Evolutionary conservation across 106 monocot genomes (phyloP).

Genomic region (Apostasia ramifera): DNA sequence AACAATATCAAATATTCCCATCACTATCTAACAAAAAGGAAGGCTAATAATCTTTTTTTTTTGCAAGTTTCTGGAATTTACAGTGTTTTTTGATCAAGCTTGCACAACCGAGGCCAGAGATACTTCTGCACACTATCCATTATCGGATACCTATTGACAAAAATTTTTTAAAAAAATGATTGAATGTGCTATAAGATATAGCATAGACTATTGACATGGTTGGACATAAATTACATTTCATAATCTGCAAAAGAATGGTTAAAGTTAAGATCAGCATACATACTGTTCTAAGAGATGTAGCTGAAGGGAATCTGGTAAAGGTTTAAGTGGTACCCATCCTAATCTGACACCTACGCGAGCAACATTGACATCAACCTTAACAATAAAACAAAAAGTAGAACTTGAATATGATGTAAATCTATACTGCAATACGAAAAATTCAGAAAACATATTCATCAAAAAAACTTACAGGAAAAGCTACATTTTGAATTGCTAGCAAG

Average conservation of each 20-base stretch:
- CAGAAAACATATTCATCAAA: too few species aligned
- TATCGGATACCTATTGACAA: slow-evolving; percentile 40
- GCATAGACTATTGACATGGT: too few species aligned
- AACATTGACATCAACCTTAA: slow-evolving; percentile 84
- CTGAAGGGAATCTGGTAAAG: slow-evolving; percentile 72
- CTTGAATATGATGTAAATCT: neutral
- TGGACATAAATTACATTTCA: too few species aligned
- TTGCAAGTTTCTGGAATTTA: slow-evolving; percentile 21
- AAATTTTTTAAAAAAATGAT: too few species aligned
- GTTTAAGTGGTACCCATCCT: slow-evolving; percentile 88
- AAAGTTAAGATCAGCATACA: slow-evolving; percentile 6
- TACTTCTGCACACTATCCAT: slow-evolving; percentile 61
- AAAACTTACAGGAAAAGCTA: slow-evolving; percentile 69
- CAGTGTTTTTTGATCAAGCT: slow-evolving; percentile 56
- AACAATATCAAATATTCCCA: too few species aligned
- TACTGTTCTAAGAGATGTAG: slow-evolving; percentile 81
- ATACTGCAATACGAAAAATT: too few species aligned
- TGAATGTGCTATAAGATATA: too few species aligned
- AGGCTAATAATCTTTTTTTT: neutral
- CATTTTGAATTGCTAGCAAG: slow-evolving; percentile 62
- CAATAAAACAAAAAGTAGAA: neutral
- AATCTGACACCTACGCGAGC: slow-evolving; percentile 78
- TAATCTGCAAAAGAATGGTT: too few species aligned
- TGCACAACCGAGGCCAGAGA: slow-evolving; percentile 64
- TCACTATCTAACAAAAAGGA: too few species aligned